Percentiles rank a stretch among this genome's conserved stretches.
phyloP scores from a whole-genome alignment of 148 eudicot species.

The Cornus suecica region DNA sequence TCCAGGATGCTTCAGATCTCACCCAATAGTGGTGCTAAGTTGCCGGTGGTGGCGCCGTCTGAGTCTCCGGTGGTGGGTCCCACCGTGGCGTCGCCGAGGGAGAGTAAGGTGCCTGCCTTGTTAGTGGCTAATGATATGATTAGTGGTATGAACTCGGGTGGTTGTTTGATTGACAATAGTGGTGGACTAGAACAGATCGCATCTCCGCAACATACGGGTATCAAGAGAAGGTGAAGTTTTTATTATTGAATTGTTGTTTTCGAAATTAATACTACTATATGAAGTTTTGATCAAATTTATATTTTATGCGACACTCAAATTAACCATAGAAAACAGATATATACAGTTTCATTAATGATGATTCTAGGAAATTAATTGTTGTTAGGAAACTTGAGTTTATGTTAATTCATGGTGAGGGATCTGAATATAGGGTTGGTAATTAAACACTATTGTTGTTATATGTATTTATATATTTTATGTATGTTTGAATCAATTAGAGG shows the following conservation, averaged over 20 bases:
- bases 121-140: constrained; percentile 22
- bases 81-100: neutral
- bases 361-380: neutral
- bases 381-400: neutral
- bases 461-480: neutral
- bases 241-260: neutral
- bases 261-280: neutral
- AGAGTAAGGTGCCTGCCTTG: constrained; percentile 9
- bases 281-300: neutral
- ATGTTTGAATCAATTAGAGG: neutral
- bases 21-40: constrained; percentile 18
- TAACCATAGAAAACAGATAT: neutral
- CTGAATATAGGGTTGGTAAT: constrained; percentile 8
- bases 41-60: constrained; percentile 3
- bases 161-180: constrained; percentile 31
- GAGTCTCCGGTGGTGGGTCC: constrained; percentile 11
- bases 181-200: constrained; percentile 69
- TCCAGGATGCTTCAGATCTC: constrained; percentile 56
- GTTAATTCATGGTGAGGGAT: constrained; percentile 11
- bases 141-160: constrained; percentile 14
- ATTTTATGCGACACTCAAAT: too few species aligned
- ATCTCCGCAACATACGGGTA: constrained; percentile 62
- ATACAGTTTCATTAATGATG: neutral
- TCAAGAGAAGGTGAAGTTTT: constrained; percentile 65
- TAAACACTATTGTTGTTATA: neutral